phyloP scores from a whole-genome alignment of 495 filamentous ascomycete genomes.

The Lentithecium fluviatile region DNA sequence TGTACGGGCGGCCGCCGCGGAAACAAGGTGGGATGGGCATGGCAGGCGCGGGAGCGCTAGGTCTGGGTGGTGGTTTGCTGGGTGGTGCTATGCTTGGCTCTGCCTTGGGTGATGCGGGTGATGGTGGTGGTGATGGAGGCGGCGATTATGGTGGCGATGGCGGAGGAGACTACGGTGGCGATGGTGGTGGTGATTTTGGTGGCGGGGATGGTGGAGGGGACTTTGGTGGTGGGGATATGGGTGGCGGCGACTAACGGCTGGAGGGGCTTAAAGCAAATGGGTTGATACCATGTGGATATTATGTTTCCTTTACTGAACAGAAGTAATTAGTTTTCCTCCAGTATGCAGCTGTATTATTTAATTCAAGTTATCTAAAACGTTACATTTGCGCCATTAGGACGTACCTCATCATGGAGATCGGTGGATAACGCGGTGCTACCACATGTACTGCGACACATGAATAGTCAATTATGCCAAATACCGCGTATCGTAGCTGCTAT shows the following conservation, averaged over 20 bases:
- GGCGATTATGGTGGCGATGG: slow-evolving; percentile 24
- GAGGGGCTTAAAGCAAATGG: too few relatives aligned
- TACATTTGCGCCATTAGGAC: too few relatives aligned
- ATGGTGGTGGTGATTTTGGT: slow-evolving; percentile 46
- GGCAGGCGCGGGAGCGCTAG: slow-evolving; percentile 70
- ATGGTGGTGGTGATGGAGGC: slow-evolving; percentile 34
- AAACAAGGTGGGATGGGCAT: slow-evolving; percentile 58
- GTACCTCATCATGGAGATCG: too few relatives aligned
- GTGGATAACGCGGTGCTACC: too few relatives aligned
- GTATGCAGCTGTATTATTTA: too few relatives aligned
- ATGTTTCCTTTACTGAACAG: too few relatives aligned
- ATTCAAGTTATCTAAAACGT: too few relatives aligned
- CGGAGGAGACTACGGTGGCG: slow-evolving; percentile 44
- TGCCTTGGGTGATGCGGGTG: slow-evolving; percentile 49
- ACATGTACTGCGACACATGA: too few relatives aligned
- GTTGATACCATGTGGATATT: too few relatives aligned
- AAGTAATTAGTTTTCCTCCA: too few relatives aligned
- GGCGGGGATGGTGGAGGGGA: slow-evolving; percentile 47
- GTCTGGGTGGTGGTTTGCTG: slow-evolving; percentile 72
- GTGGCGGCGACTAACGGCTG: slow-evolving; percentile 39
- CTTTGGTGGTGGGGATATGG: slow-evolving; percentile 39
- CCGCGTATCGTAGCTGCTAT: too few relatives aligned
- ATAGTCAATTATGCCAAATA: too few relatives aligned
- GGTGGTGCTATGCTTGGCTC: slow-evolving; percentile 69
- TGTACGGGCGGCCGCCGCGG: slow-evolving; percentile 33